Evolutionary conservation across 2,329 filamentous ascomycete genomes (phyloP).

Genomic region (Hypoxylon sp.): DNA sequence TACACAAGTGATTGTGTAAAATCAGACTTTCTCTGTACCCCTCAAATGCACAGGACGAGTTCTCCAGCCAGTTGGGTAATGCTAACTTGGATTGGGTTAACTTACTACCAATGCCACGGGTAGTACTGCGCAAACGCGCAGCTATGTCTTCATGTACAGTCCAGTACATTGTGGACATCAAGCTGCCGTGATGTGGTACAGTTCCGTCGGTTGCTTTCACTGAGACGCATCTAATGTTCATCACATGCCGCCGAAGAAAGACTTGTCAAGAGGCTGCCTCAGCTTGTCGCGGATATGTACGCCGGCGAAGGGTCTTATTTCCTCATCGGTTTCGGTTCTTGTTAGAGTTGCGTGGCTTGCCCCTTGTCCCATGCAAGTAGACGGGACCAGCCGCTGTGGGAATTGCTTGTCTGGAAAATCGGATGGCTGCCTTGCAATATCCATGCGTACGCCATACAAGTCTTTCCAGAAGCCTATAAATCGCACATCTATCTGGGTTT

Average conservation of each 20-base stretch:
- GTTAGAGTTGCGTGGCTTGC: not conserved
- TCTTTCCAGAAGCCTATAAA: conserved; percentile 10
- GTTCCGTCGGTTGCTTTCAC: not conserved
- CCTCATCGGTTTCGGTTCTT: not conserved
- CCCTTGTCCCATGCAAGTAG: too few species aligned
- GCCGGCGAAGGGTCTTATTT: not conserved
- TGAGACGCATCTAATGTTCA: not conserved
- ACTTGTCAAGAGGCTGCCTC: not conserved
- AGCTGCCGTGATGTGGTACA: not conserved
- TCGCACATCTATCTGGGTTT: conserved; percentile 23
- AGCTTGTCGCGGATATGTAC: conserved; percentile 3
- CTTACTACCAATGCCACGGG: not conserved
- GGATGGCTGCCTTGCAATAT: too few species aligned
- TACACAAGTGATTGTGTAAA: not conserved
- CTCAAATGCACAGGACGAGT: not conserved
- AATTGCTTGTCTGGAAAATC: too few species aligned
- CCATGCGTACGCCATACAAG: conserved; percentile 1
- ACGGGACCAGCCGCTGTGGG: too few species aligned
- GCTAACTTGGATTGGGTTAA: not conserved
- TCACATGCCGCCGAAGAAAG: conserved; percentile 24
- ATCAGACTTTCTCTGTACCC: not conserved
- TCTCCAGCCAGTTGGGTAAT: not conserved
- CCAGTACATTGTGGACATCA: not conserved
- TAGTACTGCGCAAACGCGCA: not conserved
- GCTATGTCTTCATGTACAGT: not conserved